Conservation (phyloP, 1,284 basidiomycete genomes). For the Tilletiopsis washingtonensis region DNA sequence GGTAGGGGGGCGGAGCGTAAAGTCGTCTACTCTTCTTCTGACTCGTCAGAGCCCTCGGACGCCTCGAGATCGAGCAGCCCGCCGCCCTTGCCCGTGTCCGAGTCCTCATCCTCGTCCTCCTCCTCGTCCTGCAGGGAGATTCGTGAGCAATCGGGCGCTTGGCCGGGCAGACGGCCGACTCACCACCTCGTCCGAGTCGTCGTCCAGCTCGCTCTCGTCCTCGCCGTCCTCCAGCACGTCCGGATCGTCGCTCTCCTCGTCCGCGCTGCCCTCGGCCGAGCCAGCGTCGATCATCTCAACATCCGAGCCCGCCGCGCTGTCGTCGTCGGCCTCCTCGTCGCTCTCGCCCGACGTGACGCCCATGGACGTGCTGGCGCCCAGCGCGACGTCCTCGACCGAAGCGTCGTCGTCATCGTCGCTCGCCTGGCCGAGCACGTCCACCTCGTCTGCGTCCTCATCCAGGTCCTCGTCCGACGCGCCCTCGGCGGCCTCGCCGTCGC, state of each 20-base stretch:
- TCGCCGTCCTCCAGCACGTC: conserved; percentile 3
- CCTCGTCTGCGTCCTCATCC: conserved; percentile 46
- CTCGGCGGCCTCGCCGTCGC: conserved; percentile 10
- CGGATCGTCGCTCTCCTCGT: conserved; percentile 4
- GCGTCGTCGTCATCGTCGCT: conserved; percentile 3
- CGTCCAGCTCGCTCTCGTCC: background rate
- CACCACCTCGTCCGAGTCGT: conserved; percentile 2
- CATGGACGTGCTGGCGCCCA: background rate
- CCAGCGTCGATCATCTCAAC: background rate
- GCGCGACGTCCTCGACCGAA: conserved; percentile 7
- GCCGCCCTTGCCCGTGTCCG: background rate
- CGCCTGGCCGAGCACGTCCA: conserved; percentile 52
- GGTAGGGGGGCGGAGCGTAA: too few relatives aligned
- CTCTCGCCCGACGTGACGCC: background rate
- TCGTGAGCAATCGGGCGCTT: background rate
- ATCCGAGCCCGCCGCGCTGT: background rate
- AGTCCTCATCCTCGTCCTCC: conserved; percentile 5
- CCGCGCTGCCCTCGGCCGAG: conserved; percentile 1
- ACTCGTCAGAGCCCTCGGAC: background rate
- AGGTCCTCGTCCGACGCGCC: conserved; percentile 4
- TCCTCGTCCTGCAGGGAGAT: background rate
- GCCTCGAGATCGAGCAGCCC: conserved; percentile 5
- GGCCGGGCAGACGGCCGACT: background rate
- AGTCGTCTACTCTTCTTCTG: background rate
- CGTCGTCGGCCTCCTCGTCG: conserved; percentile 3